Percentiles rank a stretch among this genome's conserved stretches.
Conservation (phyloP, 208 protist genomes). For the Acanthamoeba lenticulata region DNA sequence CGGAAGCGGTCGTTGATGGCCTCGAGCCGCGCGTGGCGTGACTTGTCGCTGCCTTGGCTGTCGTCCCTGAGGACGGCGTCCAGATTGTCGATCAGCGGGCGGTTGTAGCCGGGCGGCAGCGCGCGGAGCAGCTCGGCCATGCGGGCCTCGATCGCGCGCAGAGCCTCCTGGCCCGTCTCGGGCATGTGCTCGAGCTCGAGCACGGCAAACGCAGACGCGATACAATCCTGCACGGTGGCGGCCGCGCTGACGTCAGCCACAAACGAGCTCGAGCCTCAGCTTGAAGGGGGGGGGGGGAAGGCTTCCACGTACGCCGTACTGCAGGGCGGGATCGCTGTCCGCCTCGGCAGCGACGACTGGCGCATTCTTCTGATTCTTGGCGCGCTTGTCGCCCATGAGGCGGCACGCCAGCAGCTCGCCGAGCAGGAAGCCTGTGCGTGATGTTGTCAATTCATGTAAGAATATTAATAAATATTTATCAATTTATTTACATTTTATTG, state of each 20-base stretch:
- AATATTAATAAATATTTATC: too few relatives aligned
- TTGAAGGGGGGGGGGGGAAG: background rate
- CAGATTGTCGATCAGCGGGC: background rate
- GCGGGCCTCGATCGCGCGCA: background rate
- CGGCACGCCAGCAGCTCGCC: background rate
- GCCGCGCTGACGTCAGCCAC: background rate
- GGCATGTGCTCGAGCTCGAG: background rate
- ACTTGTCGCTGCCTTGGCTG: background rate
- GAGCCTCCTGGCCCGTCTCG: background rate
- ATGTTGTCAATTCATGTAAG: too few relatives aligned
- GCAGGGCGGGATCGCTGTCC: background rate
- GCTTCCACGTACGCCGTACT: background rate
- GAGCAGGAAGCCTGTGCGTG: background rate
- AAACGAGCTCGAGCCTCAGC: too few relatives aligned
- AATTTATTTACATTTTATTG: background rate
- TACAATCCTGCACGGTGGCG: constrained; percentile 21
- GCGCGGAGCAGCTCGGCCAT: background rate
- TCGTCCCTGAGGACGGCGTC: background rate
- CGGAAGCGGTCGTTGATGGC: background rate
- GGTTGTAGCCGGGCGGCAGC: background rate
- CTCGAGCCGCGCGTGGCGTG: background rate
- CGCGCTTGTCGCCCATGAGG: background rate
- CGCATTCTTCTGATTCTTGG: background rate
- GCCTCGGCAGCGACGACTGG: background rate
- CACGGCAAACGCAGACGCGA: background rate